Percentiles rank a stretch among this genome's conserved stretches.
Conservation (phyloP, 2,329 filamentous ascomycete genomes). For the Phialophora chinensis region DNA sequence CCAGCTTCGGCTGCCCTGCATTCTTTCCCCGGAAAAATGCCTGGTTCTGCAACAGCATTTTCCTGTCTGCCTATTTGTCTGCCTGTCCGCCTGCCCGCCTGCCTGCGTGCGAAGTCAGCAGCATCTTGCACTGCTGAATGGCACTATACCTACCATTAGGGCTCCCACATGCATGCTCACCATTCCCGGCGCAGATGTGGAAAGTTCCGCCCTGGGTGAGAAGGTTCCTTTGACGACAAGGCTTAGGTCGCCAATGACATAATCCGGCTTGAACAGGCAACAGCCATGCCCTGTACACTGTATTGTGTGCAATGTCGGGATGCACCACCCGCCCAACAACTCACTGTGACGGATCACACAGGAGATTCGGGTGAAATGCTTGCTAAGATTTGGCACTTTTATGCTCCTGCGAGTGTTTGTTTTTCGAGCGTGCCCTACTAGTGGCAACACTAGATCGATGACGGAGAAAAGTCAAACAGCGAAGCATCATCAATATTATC, state of each 20-base stretch:
- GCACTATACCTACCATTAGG: not conserved
- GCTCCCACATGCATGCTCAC: not conserved
- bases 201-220: not conserved
- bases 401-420: not conserved
- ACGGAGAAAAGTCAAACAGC: not conserved
- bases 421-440: not conserved
- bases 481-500: not conserved
- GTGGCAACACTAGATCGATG: not conserved
- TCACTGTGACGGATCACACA: not conserved
- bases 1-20: not conserved
- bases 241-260: not conserved
- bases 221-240: conserved; percentile 1
- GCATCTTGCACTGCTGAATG: not conserved
- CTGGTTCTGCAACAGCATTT: not conserved
- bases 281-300: not conserved
- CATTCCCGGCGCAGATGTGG: not conserved
- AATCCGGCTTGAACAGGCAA: not conserved
- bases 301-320: not conserved
- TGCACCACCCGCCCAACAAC: not conserved
- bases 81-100: not conserved
- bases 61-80: not conserved
- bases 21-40: not conserved
- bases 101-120: not conserved
- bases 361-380: not conserved
- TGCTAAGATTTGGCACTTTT: not conserved